phyloP scores from a whole-genome alignment of 257 asterid species.

The Catharanthus roseus region DNA sequence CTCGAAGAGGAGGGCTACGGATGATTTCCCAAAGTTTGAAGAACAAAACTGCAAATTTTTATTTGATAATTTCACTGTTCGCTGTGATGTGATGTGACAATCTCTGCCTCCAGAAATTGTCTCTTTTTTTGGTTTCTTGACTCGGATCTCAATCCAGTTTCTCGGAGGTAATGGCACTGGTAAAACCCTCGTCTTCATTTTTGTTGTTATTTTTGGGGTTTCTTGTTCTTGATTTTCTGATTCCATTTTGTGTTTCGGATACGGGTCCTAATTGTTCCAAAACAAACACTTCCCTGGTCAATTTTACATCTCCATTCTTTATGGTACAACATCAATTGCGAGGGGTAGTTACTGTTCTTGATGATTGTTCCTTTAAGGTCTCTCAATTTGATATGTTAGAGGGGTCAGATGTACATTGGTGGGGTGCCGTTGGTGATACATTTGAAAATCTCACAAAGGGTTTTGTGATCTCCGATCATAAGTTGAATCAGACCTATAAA shows the following conservation, averaged over 20 bases:
- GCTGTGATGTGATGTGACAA: neutral
- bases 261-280: slow-evolving; percentile 47
- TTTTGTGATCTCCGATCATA: slow-evolving; percentile 57
- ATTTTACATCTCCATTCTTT: slow-evolving; percentile 72
- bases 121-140: neutral
- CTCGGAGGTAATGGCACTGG: slow-evolving; percentile 16
- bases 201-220: slow-evolving; percentile 10
- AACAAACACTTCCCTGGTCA: slow-evolving; percentile 49
- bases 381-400: slow-evolving; percentile 81
- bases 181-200: slow-evolving; percentile 9
- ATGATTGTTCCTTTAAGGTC: slow-evolving; percentile 74
- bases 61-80: neutral
- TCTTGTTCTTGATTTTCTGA: slow-evolving; percentile 22
- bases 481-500: slow-evolving; percentile 58
- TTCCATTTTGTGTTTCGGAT: slow-evolving; percentile 44
- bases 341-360: slow-evolving; percentile 55
- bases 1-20: neutral
- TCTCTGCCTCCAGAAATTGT: neutral
- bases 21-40: neutral
- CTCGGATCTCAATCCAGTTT: slow-evolving; percentile 10
- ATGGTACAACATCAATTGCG: slow-evolving; percentile 98
- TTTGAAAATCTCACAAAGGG: slow-evolving; percentile 75
- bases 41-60: neutral
- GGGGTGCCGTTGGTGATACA: slow-evolving; percentile 75
- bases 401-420: slow-evolving; percentile 88